Conservation (phyloP, 208 protist species). For the Leishmania guyanensis region DNA sequence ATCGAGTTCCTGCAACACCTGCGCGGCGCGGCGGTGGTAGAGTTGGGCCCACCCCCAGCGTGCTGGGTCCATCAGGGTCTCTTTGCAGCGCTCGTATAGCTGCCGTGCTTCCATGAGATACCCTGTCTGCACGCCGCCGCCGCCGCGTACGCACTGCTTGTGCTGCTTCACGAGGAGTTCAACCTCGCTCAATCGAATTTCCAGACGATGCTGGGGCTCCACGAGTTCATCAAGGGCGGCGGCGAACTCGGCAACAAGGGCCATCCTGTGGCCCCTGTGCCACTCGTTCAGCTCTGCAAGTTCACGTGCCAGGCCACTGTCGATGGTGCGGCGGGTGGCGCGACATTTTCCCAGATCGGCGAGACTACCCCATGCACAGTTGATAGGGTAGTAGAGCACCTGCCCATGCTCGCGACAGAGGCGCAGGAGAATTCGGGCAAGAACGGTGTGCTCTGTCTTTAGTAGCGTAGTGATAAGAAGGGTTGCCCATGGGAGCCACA, state of each 20-base stretch:
- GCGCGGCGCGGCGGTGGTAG: constrained; percentile 4
- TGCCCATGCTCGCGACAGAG: constrained; percentile 68
- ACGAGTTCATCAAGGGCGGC: constrained; percentile 10
- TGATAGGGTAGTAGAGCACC: constrained; percentile 76
- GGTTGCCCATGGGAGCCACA: constrained; percentile 26
- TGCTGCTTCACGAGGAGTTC: constrained; percentile 2
- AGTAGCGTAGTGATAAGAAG: constrained; percentile 16
- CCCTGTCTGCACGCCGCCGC: neutral
- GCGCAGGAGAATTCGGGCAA: constrained; percentile 42
- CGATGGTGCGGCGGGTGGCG: neutral
- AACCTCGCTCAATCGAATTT: neutral
- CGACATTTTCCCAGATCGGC: neutral
- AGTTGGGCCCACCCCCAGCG: constrained; percentile 1
- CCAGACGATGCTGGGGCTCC: constrained; percentile 8
- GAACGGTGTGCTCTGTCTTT: constrained; percentile 19
- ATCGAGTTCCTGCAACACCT: constrained; percentile 5
- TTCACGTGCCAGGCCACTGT: neutral
- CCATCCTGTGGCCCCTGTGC: constrained; percentile 2
- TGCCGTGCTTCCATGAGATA: neutral
- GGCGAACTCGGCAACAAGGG: constrained; percentile 9
- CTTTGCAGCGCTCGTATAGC: constrained; percentile 5
- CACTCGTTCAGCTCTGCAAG: constrained; percentile 8
- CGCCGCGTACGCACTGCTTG: neutral
- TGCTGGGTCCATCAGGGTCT: neutral
- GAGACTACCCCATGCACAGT: constrained; percentile 63